Conservation (phyloP, 495 filamentous ascomycete species). For the Aspergillus funiculosus region DNA sequence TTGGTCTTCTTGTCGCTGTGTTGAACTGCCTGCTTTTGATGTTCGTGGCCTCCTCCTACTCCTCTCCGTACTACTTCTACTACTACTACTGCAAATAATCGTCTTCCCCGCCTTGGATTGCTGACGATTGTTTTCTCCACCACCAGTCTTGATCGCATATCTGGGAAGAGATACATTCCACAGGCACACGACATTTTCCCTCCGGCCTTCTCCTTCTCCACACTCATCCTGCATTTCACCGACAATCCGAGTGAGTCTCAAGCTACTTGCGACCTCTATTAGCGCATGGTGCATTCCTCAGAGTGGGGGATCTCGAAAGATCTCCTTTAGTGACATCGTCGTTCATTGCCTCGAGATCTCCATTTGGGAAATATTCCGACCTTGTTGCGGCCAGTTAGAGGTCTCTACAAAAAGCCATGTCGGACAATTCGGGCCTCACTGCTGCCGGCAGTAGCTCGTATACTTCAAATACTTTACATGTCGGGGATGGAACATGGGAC, state of each 20-base stretch:
- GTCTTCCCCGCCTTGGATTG: conserved; percentile 1
- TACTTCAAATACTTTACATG: conserved; percentile 71
- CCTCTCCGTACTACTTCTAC: conserved; percentile 3
- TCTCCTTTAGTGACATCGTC: conserved; percentile 38
- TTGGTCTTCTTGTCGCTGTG: too few relatives aligned
- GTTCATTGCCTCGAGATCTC: conserved; percentile 28
- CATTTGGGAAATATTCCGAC: neutral
- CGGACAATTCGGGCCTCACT: conserved; percentile 50
- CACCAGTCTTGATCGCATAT: conserved; percentile 12
- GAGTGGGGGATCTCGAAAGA: conserved; percentile 44
- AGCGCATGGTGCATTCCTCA: conserved; percentile 46
- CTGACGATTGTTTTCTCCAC: conserved; percentile 10
- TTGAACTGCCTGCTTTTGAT: too few relatives aligned
- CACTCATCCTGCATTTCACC: neutral
- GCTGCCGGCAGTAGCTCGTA: conserved; percentile 79
- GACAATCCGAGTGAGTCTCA: conserved; percentile 16
- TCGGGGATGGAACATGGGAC: conserved; percentile 94
- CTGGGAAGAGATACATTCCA: conserved; percentile 7
- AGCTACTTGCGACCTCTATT: conserved; percentile 14
- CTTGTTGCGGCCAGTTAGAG: conserved; percentile 1
- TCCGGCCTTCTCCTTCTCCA: neutral
- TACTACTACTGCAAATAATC: neutral
- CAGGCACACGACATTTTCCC: neutral
- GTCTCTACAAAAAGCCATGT: conserved; percentile 27
- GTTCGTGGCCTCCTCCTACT: neutral